A percentile compares a stretch with the other conserved stretches of the same genome.
Evolutionary conservation across 2,329 filamentous ascomycete genomes (phyloP).

Genomic region (Thelonectria olida): DNA sequence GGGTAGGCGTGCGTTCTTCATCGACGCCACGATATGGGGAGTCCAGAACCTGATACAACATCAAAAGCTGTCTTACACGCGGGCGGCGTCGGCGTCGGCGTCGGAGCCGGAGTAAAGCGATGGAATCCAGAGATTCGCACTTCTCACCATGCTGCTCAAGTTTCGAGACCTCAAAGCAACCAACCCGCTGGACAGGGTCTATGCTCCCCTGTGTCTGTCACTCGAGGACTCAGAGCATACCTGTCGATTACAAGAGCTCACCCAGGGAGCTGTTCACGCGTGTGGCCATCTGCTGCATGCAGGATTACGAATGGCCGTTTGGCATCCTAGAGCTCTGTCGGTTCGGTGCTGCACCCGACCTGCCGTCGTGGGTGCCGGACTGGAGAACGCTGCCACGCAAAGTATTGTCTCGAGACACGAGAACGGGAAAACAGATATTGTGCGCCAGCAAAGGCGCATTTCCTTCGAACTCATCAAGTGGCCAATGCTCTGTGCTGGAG

Average conservation of each 20-base stretch:
- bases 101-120: neutral
- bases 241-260: neutral
- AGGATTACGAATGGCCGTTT: neutral
- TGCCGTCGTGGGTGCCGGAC: constrained; percentile 3
- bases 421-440: neutral
- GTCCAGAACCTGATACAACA: neutral
- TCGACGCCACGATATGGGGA: neutral
- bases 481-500: neutral
- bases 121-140: neutral
- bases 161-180: constrained; percentile 1
- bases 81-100: neutral
- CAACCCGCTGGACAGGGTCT: constrained; percentile 2
- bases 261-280: neutral
- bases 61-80: neutral
- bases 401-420: neutral
- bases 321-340: constrained; percentile 1
- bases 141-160: neutral
- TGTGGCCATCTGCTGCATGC: neutral
- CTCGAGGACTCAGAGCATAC: constrained; percentile 1
- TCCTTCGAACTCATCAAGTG: neutral
- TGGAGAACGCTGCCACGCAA: neutral
- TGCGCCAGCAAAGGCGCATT: neutral
- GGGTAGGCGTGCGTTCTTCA: too few species aligned
- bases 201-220: neutral
- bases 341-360: neutral